Base-by-base conservation (phyloP, 202 grass and related monocot species). In the Cymbopogon flexuosus region DNA sequence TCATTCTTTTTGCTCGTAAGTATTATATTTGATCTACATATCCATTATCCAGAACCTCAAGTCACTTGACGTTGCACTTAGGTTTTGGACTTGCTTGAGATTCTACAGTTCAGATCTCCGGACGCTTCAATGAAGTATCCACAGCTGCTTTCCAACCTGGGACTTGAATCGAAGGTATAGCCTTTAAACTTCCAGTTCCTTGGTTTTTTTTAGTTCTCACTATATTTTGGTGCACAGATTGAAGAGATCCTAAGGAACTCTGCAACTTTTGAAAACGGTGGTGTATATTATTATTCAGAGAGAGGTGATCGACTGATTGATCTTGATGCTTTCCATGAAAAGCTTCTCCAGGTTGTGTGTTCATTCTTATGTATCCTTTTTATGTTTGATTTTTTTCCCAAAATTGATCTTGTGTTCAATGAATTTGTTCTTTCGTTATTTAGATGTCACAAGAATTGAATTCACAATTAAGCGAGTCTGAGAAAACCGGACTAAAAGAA, bases 261-360 rank as follows among this genome's bases (percentile, higher is more conserved):
- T 63, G 73, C 73, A 64, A 94, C 87, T 14, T 94, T 86, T 51
- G 91, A 94, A 87, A 73, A 72, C 24, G 91, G 94, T 56, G 91
- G 95, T 79, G 87, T 98, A 62, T 98, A 98, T 89, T 94, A 89
- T 87, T 94, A 88, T 83, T 93, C 95, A 78, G 90, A 98, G 79
- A 84, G 95, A 88, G 92, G 90, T 24, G 95, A 98, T 43, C 86
- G 92, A n/a, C 82, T 94, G 72, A 87, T 98, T 67, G 92, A 98
- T 86, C 81, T 93, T 39, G 92, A 94, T 83, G 89, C 95, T 45
- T 90, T 98, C 49, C 90, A 91, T 84, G 79, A 86, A 75, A 92
- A 91, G 78, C 90, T 98, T 84, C 75, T 92, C 65, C 91, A 94
- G 92, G 95, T 98, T 76, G 18, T 39, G 19, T 81, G 12, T 74